Percentiles rank a stretch among this genome's conserved stretches.
Conservation (phyloP, 805 yeast species). For the Schwanniomyces polymorphus region DNA sequence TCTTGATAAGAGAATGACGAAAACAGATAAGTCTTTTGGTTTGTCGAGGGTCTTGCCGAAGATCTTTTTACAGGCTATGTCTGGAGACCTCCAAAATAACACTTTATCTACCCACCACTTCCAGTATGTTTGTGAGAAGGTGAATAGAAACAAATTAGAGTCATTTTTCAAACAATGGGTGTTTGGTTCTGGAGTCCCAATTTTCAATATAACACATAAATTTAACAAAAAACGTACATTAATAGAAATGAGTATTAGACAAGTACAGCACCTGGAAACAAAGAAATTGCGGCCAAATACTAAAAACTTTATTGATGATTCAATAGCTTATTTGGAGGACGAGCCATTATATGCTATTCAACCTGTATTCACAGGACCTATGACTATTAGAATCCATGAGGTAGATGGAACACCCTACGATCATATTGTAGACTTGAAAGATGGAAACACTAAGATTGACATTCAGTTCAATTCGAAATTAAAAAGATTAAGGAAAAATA, state of each 20-base stretch:
- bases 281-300: conserved; percentile 35
- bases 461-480: conserved; percentile 94
- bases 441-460: conserved; percentile 80
- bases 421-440: conserved; percentile 90
- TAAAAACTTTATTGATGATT: conserved; percentile 46
- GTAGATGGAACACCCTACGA: conserved; percentile 99
- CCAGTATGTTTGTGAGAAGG: conserved; percentile 92
- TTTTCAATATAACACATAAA: conserved; percentile 83
- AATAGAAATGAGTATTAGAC: conserved; percentile 92
- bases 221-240: conserved; percentile 93
- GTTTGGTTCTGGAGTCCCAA: conserved; percentile 83
- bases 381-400: conserved; percentile 95
- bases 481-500: conserved; percentile 70
- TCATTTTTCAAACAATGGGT: conserved; percentile 93
- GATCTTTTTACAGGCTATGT: conserved; percentile 89
- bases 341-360: conserved; percentile 42
- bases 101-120: conserved; percentile 80
- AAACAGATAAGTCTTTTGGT: conserved; percentile 93
- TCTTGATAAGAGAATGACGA: conserved; percentile 89
- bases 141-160: conserved; percentile 81
- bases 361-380: conserved; percentile 82
- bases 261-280: conserved; percentile 71
- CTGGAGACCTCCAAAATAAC: conserved; percentile 83
- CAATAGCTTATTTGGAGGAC: conserved; percentile 42
- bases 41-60: conserved; percentile 89